Percentiles rank a stretch among this genome's conserved stretches.
phyloP scores from a whole-genome alignment of 495 filamentous ascomycete genomes.

The Xylaria cubensis region DNA sequence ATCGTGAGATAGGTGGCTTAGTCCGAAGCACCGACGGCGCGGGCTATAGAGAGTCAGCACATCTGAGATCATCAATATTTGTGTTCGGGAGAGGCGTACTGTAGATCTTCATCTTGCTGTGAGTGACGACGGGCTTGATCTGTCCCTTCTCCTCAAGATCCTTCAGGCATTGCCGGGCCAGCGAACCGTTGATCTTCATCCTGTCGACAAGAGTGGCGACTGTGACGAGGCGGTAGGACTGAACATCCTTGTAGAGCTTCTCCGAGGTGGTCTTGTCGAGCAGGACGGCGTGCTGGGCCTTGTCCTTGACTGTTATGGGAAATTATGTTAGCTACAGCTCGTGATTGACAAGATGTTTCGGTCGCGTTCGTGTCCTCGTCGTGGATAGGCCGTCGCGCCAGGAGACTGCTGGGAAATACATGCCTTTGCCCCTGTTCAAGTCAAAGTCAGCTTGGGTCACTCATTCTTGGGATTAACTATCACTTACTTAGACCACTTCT shows the following conservation, averaged over 20 bases:
- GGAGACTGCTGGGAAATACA: conserved; percentile 29
- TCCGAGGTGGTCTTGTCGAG: conserved; percentile 81
- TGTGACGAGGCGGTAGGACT: conserved; percentile 99
- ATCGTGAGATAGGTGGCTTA: conserved; percentile 53
- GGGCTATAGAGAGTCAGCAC: conserved; percentile 59
- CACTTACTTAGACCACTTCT: conserved; percentile 98
- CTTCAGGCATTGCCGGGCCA: conserved; percentile 85
- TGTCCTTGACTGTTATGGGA: conserved; percentile 90
- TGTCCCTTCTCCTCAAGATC: conserved; percentile 97
- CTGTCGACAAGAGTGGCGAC: conserved; percentile 98
- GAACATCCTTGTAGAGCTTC: conserved; percentile 98
- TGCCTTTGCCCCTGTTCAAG: conserved; percentile 41
- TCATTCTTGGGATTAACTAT: background rate
- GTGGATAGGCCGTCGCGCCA: background rate
- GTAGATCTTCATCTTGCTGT: conserved; percentile 98
- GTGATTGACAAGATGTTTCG: background rate
- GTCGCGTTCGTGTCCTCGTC: conserved; percentile 24
- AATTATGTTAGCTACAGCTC: conserved; percentile 32
- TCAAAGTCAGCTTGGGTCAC: conserved; percentile 34
- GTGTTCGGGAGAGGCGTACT: conserved; percentile 66
- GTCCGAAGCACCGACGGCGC: conserved; percentile 65
- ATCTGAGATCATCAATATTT: background rate
- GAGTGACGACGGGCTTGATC: conserved; percentile 97
- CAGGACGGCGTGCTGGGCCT: conserved; percentile 94
- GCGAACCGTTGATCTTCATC: conserved; percentile 99